Evolutionary conservation across 1,284 basidiomycete genomes (phyloP), one percentile per base, ranked within the genome.

Genomic region (Moesziomyces globuligerus): DNA sequence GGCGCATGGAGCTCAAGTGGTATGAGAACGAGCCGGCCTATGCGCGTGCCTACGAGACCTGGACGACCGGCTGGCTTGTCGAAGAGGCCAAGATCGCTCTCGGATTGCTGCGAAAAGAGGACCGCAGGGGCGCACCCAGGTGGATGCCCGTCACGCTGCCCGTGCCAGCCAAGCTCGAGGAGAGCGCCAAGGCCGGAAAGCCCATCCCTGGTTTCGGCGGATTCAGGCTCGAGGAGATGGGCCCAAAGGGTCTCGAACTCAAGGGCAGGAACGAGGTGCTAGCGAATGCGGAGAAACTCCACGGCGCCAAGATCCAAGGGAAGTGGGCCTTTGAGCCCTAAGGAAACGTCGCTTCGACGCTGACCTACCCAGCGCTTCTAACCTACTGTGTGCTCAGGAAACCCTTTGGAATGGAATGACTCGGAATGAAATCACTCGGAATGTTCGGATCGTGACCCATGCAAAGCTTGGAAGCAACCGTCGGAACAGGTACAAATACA

Each of bases 1-100:
- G 61, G 57, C 24, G 66, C 18, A 70, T 65, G 71, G 60, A 64
- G 38, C 36, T 58, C 40, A 28, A 38, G 13, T 74, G 64, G 62
- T 73, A 70, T 53, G 64, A 72, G 10, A 72, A 67, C 44, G 66
- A 74, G 15, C 69, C 68, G 1, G 38, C 59, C 24, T 72, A 71
- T 44, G 40, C 72, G 18, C 56, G 64, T 4, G 36, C 60, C n/a
- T 53, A 34, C 37, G 11, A 39, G 3, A 44, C 28, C 4, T 21
- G 52, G n/a, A 54, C 61, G 11, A 21, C 28, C 2, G 50, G 46
- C 0, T 70, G 72, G 64, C 25, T 23, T 17, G 18, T 15, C 1
- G 69, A 66, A 32, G 50, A 55, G 40, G 17, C 57, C 26, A 52
- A 48, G 38, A 71, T 70, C 15, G 32, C 26, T 2, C 24, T 58